These are phyloP conservation scores for Kernera saxatilis DNA, from an alignment of 345 rosid genomes.

Conservation along the genomic window DNA sequence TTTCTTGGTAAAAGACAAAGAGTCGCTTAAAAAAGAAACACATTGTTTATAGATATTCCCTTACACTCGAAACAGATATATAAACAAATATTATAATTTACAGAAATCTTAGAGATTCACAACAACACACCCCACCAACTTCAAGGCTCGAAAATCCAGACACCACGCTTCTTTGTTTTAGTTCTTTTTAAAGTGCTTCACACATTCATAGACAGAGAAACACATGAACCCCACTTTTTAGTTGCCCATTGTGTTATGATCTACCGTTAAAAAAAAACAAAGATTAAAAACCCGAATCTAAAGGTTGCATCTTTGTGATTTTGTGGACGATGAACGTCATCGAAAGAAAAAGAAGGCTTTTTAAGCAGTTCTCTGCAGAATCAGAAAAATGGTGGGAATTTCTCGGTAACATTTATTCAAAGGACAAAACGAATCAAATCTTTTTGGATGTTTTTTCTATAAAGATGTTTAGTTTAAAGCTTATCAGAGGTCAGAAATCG, in stretches of 20 bases:
- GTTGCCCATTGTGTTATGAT: slow-evolving; percentile 14
- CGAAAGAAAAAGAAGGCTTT: not conserved
- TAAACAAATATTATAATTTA: not conserved
- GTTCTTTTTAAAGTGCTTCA: slow-evolving; percentile 7
- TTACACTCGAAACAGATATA: not conserved
- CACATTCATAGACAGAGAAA: slow-evolving; percentile 19
- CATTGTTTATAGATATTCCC: not conserved
- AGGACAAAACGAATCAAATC: slow-evolving; percentile 30
- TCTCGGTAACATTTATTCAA: slow-evolving; percentile 22
- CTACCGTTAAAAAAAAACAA: not conserved
- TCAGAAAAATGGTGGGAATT: not conserved
- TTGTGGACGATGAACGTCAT: not conserved
- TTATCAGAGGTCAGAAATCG: slow-evolving; percentile 15
- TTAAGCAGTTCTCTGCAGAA: not conserved
- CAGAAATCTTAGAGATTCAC: slow-evolving; percentile 14
- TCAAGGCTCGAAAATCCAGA: slow-evolving; percentile 17
- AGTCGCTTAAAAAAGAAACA: not conserved
- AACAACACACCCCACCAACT: slow-evolving; percentile 28
- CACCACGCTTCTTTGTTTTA: slow-evolving; percentile 23
- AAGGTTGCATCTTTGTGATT: not conserved
- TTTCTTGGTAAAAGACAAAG: not conserved
- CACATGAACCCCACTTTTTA: slow-evolving; percentile 13
- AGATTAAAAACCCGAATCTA: slow-evolving; percentile 12
- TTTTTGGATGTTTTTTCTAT: slow-evolving; percentile 23
- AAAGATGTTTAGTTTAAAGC: slow-evolving; percentile 14